Evolutionary conservation across 2,329 filamentous ascomycete genomes (phyloP).

Genomic region (Plectosphaerella sp.): DNA sequence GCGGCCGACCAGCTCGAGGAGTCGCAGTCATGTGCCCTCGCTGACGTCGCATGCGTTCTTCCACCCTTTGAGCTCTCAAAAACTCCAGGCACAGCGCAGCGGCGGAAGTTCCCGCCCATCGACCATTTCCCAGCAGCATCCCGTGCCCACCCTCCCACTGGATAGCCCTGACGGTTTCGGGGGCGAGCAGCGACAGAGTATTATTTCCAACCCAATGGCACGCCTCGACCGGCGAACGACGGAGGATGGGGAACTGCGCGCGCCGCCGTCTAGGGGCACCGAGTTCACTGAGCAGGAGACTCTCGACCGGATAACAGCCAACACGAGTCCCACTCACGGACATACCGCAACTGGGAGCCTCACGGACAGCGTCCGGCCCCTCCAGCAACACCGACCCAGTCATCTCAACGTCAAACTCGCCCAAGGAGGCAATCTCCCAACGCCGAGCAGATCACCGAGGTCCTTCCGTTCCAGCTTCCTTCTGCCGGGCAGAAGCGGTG

Average conservation of each 20-base stretch:
- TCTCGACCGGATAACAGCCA: constrained; percentile 66
- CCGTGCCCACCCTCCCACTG: constrained; percentile 12
- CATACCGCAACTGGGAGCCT: constrained; percentile 57
- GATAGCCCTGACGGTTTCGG: constrained; percentile 26
- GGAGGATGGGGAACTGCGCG: constrained; percentile 47
- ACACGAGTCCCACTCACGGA: constrained; percentile 66
- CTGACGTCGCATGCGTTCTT: constrained; percentile 90
- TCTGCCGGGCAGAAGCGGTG: constrained; percentile 53
- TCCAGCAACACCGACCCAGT: constrained; percentile 46
- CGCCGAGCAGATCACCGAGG: constrained; percentile 65
- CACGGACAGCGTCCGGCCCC: constrained; percentile 73
- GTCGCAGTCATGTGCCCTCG: constrained; percentile 83
- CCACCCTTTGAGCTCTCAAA: constrained; percentile 93
- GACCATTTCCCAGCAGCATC: constrained; percentile 32
- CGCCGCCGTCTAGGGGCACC: constrained; percentile 72
- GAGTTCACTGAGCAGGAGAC: constrained; percentile 73
- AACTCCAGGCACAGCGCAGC: constrained; percentile 78
- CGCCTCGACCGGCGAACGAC: constrained; percentile 18
- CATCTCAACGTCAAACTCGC: constrained; percentile 53
- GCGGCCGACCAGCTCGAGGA: constrained; percentile 54
- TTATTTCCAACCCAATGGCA: constrained; percentile 45
- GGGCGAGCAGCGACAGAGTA: constrained; percentile 51
- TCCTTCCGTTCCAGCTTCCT: constrained; percentile 76
- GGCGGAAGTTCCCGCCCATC: constrained; percentile 41
- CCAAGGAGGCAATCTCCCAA: constrained; percentile 45